Evolutionary conservation across 1,284 basidiomycete species (phyloP).

Genomic region (Cutaneotrichosporon spelunceum): DNA sequence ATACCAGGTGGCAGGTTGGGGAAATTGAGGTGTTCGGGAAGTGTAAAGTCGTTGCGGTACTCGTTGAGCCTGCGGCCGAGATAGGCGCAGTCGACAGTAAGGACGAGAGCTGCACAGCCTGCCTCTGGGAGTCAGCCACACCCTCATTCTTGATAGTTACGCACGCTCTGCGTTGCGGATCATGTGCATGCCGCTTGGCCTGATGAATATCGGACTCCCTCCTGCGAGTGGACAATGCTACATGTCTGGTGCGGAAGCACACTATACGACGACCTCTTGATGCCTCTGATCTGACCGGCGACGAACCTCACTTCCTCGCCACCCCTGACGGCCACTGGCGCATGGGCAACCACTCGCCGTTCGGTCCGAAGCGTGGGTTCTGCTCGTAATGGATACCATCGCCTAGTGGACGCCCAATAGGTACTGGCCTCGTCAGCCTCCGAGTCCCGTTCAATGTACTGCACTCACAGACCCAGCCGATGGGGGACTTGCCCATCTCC

Average conservation of each 20-base stretch:
- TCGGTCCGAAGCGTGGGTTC: slow-evolving; percentile 47
- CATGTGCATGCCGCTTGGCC: slow-evolving; percentile 25
- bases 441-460: background rate
- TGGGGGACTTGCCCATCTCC: slow-evolving; percentile 42
- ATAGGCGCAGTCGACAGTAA: slow-evolving; percentile 34
- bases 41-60: slow-evolving; percentile 23
- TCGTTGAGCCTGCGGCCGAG: slow-evolving; percentile 32
- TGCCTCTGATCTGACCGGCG: background rate
- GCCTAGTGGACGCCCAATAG: slow-evolving; percentile 42
- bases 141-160: background rate
- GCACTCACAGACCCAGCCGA: slow-evolving; percentile 49
- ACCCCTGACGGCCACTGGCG: slow-evolving; percentile 48
- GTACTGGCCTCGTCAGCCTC: slow-evolving; percentile 32
- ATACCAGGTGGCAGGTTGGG: slow-evolving; percentile 25
- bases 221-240: background rate
- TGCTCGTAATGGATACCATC: slow-evolving; percentile 43
- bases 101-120: slow-evolving; percentile 28
- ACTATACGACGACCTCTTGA: background rate
- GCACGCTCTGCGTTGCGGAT: slow-evolving; percentile 31
- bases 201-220: no score
- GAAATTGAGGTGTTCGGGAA: slow-evolving; percentile 17
- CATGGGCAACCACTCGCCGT: slow-evolving; percentile 48
- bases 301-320: slow-evolving; percentile 22
- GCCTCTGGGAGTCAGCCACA: slow-evolving; percentile 21
- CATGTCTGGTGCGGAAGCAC: background rate